Evolutionary conservation across 441 rosid genomes (phyloP).

Genomic region (Populus hybrid): DNA sequence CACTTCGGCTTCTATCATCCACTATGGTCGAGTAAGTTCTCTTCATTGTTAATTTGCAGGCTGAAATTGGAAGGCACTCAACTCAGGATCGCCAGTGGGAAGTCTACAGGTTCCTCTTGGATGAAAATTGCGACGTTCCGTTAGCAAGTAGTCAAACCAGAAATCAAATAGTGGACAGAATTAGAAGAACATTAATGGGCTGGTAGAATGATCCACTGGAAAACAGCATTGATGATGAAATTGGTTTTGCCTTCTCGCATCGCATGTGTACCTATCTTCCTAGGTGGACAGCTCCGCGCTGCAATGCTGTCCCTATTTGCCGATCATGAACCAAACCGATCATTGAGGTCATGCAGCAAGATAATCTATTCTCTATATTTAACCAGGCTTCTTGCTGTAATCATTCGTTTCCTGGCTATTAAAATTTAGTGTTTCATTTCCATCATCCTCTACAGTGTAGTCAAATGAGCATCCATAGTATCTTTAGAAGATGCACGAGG

Average conservation of each 20-base stretch:
- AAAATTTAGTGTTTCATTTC: neutral
- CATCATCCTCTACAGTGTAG: neutral
- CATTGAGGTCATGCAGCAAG: neutral
- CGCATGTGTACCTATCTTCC: neutral
- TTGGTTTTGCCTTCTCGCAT: neutral
- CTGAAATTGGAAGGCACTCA: conserved; percentile 67
- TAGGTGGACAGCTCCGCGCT: neutral
- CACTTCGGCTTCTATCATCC: neutral
- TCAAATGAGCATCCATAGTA: neutral
- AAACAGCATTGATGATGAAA: neutral
- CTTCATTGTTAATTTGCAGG: conserved; percentile 32
- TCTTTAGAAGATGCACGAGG: neutral
- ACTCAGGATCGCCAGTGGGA: conserved; percentile 69
- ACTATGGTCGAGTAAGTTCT: neutral
- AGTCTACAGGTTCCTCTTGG: conserved; percentile 70
- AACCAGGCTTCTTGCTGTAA: neutral
- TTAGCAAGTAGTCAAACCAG: conserved; percentile 34
- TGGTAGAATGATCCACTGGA: conserved; percentile 36
- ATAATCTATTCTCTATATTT: neutral
- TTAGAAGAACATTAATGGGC: conserved; percentile 70
- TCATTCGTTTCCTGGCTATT: neutral
- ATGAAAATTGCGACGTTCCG: conserved; percentile 44
- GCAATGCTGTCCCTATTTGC: neutral
- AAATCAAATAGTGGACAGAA: conserved; percentile 56
- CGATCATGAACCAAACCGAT: too few species aligned